Evolutionary conservation across 345 rosid species (phyloP), one percentile per base, ranked within the genome.

Genomic region (Populus nigra): DNA sequence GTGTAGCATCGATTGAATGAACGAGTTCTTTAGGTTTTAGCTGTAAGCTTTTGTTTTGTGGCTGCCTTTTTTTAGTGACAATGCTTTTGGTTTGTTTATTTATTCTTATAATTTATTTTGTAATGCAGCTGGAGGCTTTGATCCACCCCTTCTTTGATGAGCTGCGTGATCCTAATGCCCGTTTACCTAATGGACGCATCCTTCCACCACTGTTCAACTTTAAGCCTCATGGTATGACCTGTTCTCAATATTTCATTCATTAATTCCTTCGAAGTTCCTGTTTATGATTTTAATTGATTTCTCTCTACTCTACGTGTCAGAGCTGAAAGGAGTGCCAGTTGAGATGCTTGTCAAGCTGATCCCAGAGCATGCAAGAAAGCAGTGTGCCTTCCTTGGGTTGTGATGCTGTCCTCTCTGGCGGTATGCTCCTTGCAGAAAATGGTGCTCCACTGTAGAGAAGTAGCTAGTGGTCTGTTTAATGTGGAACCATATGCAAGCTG

Each of bases 201-300:
- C 91, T 96, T 85, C 98, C 99, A 1, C 99, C 99, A 6, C 89
- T 96, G 16, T 96, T 96, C 90, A 96, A 94, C 89, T 94, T 91
- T 25, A 96, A 91, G 86, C 83, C 93, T 72, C 95, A 90, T 38
- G 99, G 99, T 96, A 87, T 67, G n/a, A 25, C 25, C 27, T 11
- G 15, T 23, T 13, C 53, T n/a, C 0, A 5, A 38, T 31, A 55
- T 50, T 50, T 33, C 76, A 11, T 27, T 50, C 8, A 53, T 55
- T 74, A n/a, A 43, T 50, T 39, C 9, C 23, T 1, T 50, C 18
- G 49, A 74, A n/a, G 4, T 33, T 35, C n/a, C 6, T 13, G 41
- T 33, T 55, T n/a, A 68, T 80, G 31, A 73, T 66, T 70, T 33
- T 68, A 77, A 27, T 59, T 76, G 62, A 59, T 70, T 18, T 12